These are phyloP conservation scores for Candida easanensis DNA, from an alignment of 805 yeast species.

Conservation along the genomic window DNA sequence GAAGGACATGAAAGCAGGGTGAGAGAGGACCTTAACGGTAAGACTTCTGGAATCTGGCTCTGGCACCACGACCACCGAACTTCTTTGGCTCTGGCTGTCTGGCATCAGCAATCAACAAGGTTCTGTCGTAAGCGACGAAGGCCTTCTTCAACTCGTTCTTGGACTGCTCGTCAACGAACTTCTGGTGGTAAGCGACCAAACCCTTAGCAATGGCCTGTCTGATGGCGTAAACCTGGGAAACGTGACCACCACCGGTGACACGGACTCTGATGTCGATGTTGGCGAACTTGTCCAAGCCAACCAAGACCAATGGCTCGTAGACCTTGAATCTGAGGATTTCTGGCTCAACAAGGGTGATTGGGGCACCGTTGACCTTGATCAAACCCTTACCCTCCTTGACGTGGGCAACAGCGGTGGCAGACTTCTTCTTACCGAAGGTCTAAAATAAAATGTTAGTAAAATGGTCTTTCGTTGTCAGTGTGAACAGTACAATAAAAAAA, in stretches of 20 bases:
- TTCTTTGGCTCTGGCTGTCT: conserved; percentile 99
- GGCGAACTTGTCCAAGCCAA: conserved; percentile 98
- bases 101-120: conserved; percentile 98
- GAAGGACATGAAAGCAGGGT: conserved; percentile 21
- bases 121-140: conserved; percentile 97
- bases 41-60: conserved; percentile 99
- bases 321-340: conserved; percentile 99
- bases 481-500: background rate
- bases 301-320: conserved; percentile 98
- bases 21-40: conserved; percentile 73
- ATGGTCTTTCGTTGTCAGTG: conserved; percentile 9
- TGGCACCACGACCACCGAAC: conserved; percentile 99
- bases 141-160: conserved; percentile 99
- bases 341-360: conserved; percentile 98
- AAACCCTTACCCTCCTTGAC: conserved; percentile 99
- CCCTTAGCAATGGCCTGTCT: conserved; percentile 99
- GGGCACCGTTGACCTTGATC: conserved; percentile 98
- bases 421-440: conserved; percentile 99
- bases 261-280: conserved; percentile 98
- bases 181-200: conserved; percentile 98
- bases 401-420: conserved; percentile 99
- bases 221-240: conserved; percentile 98
- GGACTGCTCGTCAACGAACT: conserved; percentile 98
- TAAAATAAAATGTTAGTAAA: conserved; percentile 36
- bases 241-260: conserved; percentile 99